Base-by-base conservation (phyloP, 352 stramenopile species). In the Phytopythium helicoides region DNA sequence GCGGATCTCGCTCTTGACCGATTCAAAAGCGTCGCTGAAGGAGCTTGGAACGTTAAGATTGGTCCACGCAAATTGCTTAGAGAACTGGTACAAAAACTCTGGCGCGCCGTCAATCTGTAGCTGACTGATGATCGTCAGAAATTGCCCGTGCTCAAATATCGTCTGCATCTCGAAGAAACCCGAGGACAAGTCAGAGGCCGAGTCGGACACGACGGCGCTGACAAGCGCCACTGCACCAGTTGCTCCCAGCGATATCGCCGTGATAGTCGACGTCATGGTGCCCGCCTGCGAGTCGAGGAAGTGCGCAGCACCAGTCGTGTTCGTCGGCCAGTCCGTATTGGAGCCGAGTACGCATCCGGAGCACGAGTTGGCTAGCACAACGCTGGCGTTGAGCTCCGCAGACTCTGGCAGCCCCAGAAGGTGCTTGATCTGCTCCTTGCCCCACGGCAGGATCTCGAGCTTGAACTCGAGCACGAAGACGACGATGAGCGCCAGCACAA, bases 91-190 rank as follows among this genome's bases (percentile, higher is more conserved):
- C 31, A 95, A 61, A 58, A 95, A 95, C 51, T 71, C 73, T 9
- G 85, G 85, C 12, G 84, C 79, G 34, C 83, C 85, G 22, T 76
- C 56, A 37, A 92, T 77, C 31, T 82, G 66, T 9, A 95, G 60
- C 52, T 95, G 85, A 45, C 79, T 85, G 58, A 95, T 90, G 68
- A 92, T 87, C 31, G 80, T 65, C 37, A 86, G 86, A 57, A 93
- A 94, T 60, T 95, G 85, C 10, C 77, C 81, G 60, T 93, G 83
- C 56, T 93, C 85, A 40, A 95, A 58, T 48, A 95, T 91, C 58
- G 89, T 78, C 9, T 78, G 87, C 73, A 95, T 90, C 61, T 94
- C 85, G 55, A 92, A 89, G 54, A 91, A 91, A 3, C 80, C 80
- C 18, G 37, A 58, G 12, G 83, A 81, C 25, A 92, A 58, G 18